Conservation (phyloP, 768 basidiomycete species). For the Agaricus bisporus region DNA sequence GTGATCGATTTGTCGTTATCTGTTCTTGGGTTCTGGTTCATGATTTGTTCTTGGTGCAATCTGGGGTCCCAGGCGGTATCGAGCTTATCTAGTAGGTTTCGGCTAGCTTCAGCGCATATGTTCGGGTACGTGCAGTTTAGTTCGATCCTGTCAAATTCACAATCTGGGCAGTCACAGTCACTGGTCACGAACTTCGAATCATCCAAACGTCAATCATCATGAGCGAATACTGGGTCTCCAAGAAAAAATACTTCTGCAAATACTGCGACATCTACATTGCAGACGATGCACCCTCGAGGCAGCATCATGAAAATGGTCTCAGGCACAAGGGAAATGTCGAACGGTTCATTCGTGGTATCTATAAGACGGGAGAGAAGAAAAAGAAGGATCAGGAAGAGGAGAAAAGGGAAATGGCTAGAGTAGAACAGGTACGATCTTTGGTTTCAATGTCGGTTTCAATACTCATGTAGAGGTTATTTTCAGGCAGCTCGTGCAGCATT, state of each 20-base stretch:
- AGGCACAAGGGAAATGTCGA: constrained; percentile 94
- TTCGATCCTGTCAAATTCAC: no score
- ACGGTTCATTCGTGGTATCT: constrained; percentile 84
- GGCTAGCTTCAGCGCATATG: no score
- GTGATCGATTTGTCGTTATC: no score
- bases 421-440: constrained; percentile 61
- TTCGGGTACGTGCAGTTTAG: no score
- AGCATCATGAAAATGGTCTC: constrained; percentile 89
- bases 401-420: constrained; percentile 75
- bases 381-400: constrained; percentile 85
- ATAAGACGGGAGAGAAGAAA: constrained; percentile 87
- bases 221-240: constrained; percentile 92
- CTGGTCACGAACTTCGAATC: neutral
- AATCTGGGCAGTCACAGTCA: neutral
- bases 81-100: no score
- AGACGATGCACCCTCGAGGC: constrained; percentile 89
- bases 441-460: neutral
- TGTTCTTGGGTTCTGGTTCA: no score
- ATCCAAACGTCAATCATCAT: constrained; percentile 31
- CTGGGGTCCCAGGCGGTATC: no score
- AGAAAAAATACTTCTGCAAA: constrained; percentile 92
- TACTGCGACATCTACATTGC: constrained; percentile 97
- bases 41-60: no score
- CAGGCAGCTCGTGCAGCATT: constrained; percentile 80
- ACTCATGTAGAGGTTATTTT: constrained; percentile 1